Base-by-base conservation (phyloP, 1,139 yeast species). In the Sugiyamaella japonica region DNA sequence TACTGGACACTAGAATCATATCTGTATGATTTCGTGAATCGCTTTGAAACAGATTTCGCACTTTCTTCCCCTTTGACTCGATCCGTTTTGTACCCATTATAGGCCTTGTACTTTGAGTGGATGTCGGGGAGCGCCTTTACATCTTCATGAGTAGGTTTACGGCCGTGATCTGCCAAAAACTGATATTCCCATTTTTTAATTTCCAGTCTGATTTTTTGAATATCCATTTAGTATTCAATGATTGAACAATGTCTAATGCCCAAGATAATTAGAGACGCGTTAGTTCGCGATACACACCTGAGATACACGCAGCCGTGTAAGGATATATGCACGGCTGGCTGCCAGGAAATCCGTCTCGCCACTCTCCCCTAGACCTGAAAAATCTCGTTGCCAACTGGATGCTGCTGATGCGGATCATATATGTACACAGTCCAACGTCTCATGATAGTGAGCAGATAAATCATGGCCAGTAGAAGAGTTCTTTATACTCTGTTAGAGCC, bases 141-240 rank as follows among this genome's bases (percentile, higher is more conserved):
- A 64, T 85, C 90, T 3, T 70, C 70, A 49, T 76, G 78, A 1
- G 76, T 65, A 0, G 93, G 90, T 9, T 69, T 70, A n/a, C 80
- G 70, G 1, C 80, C 78, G 55, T 81, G 63, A 23, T 63, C 56
- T 16, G 70, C 66, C 9, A 67, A 62, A 65, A 84, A 85, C 7
- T 64, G 65, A 55, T 78, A 74, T 63, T 85, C 90, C 91, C 91
- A 86, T 34, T 69, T 68, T 65, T 85, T 86, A 53, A 86, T 80
- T 60, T 79, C 77, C 36, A 78, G 59, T 45, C 61, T 56, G 8
- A 66, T 34, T 20, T 15, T 10, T 12, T 42, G 52, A 23, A 41
- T 37, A 16, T 38, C 50, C 41, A 32, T 31, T 17, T 20, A 20
- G 5, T n/a, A n/a, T n/a, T n/a, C n/a, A n/a, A 6, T 20, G 25